Conservation (phyloP, 768 basidiomycete species). For the Suillus weaverae region DNA sequence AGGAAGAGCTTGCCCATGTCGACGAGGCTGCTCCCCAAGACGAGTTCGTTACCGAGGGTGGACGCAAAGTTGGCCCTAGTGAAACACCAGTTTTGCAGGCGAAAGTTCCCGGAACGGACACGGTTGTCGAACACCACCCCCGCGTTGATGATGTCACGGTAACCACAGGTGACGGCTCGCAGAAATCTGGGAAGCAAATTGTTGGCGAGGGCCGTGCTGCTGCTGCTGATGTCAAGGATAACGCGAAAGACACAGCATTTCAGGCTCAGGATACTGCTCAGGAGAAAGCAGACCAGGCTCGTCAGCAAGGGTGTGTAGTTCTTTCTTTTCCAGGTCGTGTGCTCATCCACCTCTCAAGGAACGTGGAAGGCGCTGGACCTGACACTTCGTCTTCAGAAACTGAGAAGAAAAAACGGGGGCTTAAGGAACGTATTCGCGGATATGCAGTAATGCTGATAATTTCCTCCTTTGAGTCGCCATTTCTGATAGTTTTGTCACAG, state of each 20-base stretch:
- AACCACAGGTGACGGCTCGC: slow-evolving; percentile 34
- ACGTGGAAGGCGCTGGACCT: slow-evolving; percentile 24
- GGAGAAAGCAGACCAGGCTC: slow-evolving; percentile 9
- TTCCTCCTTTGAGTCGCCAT: neutral
- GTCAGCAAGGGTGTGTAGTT: slow-evolving; percentile 17
- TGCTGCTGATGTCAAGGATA: slow-evolving; percentile 15
- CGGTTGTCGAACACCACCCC: slow-evolving; percentile 50
- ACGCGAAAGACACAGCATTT: slow-evolving; percentile 8
- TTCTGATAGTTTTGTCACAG: slow-evolving; percentile 24
- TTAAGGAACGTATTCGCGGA: slow-evolving; percentile 32
- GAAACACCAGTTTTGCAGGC: slow-evolving; percentile 51
- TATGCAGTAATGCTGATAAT: slow-evolving; percentile 26
- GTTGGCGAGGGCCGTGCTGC: slow-evolving; percentile 18
- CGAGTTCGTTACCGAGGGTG: slow-evolving; percentile 56
- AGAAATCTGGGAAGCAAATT: slow-evolving; percentile 29
- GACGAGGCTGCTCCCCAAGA: slow-evolving; percentile 70
- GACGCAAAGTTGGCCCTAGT: slow-evolving; percentile 40
- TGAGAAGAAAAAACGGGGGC: slow-evolving; percentile 37
- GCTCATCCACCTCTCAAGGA: slow-evolving; percentile 19
- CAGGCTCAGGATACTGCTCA: slow-evolving; percentile 7
- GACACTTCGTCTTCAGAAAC: slow-evolving; percentile 27
- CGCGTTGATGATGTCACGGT: slow-evolving; percentile 43
- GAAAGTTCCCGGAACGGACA: slow-evolving; percentile 45
- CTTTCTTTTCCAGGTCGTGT: too few species aligned
- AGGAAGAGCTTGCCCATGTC: slow-evolving; percentile 60